phyloP scores from a whole-genome alignment of 2,329 filamentous ascomycete species.

The Penicillium sp. region DNA sequence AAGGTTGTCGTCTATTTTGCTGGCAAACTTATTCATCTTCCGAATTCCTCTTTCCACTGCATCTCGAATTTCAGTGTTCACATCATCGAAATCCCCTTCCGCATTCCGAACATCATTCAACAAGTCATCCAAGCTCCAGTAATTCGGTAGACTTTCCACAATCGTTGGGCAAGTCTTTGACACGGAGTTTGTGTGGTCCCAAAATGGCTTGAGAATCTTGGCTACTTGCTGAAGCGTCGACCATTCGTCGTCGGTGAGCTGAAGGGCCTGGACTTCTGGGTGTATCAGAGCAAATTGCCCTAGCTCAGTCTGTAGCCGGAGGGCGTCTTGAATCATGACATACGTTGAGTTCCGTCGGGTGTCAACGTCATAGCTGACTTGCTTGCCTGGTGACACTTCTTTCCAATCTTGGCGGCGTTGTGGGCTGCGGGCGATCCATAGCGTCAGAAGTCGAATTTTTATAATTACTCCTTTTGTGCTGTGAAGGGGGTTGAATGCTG shows the following conservation, averaged over 20 bases:
- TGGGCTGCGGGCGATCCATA: no score
- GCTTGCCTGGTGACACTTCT: no score
- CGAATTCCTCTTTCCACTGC: constrained; percentile 7
- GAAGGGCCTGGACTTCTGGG: constrained; percentile 8
- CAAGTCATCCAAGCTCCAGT: constrained; percentile 8
- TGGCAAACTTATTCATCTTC: constrained; percentile 11
- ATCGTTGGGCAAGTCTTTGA: constrained; percentile 7
- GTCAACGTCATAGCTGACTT: no score
- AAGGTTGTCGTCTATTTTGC: constrained; percentile 8
- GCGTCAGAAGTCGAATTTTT: no score
- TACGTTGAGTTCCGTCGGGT: no score
- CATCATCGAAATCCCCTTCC: constrained; percentile 11
- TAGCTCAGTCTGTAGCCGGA: constrained; percentile 7
- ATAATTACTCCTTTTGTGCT: no score
- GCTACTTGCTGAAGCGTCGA: constrained; percentile 1
- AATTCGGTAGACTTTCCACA: constrained; percentile 9
- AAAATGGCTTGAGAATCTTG: constrained; percentile 7
- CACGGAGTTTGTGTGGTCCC: constrained; percentile 8
- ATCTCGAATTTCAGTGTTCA: constrained; percentile 5
- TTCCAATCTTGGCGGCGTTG: no score
- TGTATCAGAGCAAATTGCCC: constrained; percentile 6
- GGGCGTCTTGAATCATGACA: constrained; percentile 7
- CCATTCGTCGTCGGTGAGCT: constrained; percentile 6
- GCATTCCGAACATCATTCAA: constrained; percentile 7
- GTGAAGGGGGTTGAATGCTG: no score